phyloP scores from a whole-genome alignment of 768 basidiomycete species.

The Pleurotus pulmonarius region DNA sequence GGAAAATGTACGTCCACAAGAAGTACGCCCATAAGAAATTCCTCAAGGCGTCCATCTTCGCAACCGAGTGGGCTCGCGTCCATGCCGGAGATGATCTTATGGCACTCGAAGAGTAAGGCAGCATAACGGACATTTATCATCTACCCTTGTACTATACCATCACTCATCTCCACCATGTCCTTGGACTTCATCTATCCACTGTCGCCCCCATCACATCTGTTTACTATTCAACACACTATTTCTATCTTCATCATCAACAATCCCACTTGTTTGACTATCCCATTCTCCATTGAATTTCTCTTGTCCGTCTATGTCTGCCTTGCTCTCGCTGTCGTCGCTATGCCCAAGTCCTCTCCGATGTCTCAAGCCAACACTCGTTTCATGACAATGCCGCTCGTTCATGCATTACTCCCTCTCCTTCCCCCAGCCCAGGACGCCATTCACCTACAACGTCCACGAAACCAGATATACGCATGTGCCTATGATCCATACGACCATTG shows the following conservation, averaged over 20 bases:
- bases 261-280: conserved; percentile 5
- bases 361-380: conserved; percentile 7
- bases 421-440: neutral
- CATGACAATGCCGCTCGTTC: conserved; percentile 1
- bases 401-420: neutral
- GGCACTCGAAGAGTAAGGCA: conserved; percentile 39
- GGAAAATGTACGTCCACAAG: conserved; percentile 85
- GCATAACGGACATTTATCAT: conserved; percentile 3
- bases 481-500: conserved; percentile 15
- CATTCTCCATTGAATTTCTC: neutral
- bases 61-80: conserved; percentile 68
- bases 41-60: conserved; percentile 83
- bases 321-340: conserved; percentile 9
- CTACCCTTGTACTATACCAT: neutral
- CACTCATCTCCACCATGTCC: conserved; percentile 3
- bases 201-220: conserved; percentile 5
- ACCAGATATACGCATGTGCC: conserved; percentile 15
- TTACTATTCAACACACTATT: conserved; percentile 1
- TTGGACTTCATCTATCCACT: conserved; percentile 5
- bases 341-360: conserved; percentile 1
- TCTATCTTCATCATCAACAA: neutral
- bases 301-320: conserved; percentile 10
- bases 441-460: conserved; percentile 1
- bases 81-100: conserved; percentile 43
- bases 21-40: conserved; percentile 99